phyloP scores from a whole-genome alignment of 306 rosid genomes.

The Vachellia collinsii region DNA sequence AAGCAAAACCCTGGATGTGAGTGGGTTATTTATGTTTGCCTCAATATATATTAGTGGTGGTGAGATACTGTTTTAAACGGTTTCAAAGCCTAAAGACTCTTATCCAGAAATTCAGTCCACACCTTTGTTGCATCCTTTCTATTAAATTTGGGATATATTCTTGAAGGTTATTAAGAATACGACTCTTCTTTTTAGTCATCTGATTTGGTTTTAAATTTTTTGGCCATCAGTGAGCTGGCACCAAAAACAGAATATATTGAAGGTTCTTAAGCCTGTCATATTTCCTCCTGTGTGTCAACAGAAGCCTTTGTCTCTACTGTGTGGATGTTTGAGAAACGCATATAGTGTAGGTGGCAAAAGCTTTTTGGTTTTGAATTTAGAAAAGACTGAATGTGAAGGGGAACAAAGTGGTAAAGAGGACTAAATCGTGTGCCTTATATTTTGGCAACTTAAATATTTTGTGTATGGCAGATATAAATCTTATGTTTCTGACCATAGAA shows the following conservation, averaged over 20 bases:
- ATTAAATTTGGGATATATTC: background rate
- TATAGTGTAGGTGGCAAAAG: background rate
- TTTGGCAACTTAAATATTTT: background rate
- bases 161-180: constrained; percentile 21
- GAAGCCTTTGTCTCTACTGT: constrained; percentile 8
- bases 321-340: constrained; percentile 1
- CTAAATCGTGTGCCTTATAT: background rate
- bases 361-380: background rate
- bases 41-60: background rate
- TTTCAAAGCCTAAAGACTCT: background rate
- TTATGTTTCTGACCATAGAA: background rate
- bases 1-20: background rate
- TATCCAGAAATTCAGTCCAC: constrained; percentile 8
- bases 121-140: background rate
- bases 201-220: constrained; percentile 15
- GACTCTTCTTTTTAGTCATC: constrained; percentile 10
- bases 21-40: constrained; percentile 28
- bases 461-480: background rate
- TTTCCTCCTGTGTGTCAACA: background rate
- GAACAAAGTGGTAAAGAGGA: background rate
- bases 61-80: background rate
- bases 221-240: background rate
- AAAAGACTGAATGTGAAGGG: background rate
- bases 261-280: constrained; percentile 11
- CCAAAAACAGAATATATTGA: background rate